Evolutionary conservation across 1,284 basidiomycete species (phyloP).

Genomic region (Cutaneotrichosporon spelunceum): DNA sequence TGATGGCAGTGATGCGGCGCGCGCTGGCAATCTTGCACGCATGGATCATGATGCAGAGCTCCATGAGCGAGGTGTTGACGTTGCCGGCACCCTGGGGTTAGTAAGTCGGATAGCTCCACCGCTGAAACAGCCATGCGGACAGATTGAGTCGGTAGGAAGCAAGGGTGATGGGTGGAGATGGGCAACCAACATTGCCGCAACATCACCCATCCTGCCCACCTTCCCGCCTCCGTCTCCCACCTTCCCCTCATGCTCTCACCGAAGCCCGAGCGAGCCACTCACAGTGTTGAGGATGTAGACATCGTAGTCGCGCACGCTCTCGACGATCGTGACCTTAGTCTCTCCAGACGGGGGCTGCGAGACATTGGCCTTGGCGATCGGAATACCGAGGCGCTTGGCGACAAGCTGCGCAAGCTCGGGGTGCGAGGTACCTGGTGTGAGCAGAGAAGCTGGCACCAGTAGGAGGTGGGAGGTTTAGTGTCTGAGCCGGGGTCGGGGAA

Average conservation of each 20-base stretch:
- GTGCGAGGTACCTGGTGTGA: conserved; percentile 75
- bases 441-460: neutral
- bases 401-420: conserved; percentile 93
- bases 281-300: conserved; percentile 97
- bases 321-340: conserved; percentile 83
- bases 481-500: no score
- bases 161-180: no score
- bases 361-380: conserved; percentile 78
- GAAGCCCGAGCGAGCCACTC: no score
- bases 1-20: conserved; percentile 91
- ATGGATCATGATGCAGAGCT: conserved; percentile 99
- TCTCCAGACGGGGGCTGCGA: conserved; percentile 88
- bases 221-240: conserved; percentile 15
- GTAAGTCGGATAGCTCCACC: no score
- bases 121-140: no score
- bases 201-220: neutral
- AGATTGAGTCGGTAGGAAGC: neutral
- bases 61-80: conserved; percentile 87
- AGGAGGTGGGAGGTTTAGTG: no score
- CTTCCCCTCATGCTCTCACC: conserved; percentile 18
- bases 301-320: conserved; percentile 96
- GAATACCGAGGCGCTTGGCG: conserved; percentile 80
- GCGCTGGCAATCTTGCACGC: conserved; percentile 98
- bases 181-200: no score
- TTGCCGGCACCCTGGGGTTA: conserved; percentile 43